Evolutionary conservation across 2,329 filamentous ascomycete species (phyloP), one percentile per base, ranked within the genome.

Genomic region (Aspergillus clavatus): DNA sequence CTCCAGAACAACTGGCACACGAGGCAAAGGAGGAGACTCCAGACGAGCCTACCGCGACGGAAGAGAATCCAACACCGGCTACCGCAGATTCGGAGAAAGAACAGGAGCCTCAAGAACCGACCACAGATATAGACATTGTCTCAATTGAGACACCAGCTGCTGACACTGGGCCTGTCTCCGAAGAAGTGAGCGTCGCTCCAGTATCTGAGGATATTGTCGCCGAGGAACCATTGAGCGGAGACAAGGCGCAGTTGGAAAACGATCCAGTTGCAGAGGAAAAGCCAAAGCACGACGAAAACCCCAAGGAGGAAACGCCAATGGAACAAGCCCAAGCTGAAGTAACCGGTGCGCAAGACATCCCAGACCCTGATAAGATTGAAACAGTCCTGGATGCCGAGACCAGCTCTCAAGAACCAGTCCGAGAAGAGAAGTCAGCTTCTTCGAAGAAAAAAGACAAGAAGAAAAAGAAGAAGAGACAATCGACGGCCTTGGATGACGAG

Each of bases 381-480:
- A 23, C 27, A 18, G 29, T 8, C 29, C 36, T 38, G n/a, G 21
- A 43, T 18, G 23, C 23, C 11, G 36, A 36, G 10, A 18, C 21
- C 12, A 19, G n/a, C 16, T 21, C 28, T 24, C 16, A 31, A 12
- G 35, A 27, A 7, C 14, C 23, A 4, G 7, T 12, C 10, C 29
- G 12, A 14, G 31, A 26, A 11, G 23, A 26, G 8, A 19, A 27
- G 23, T 10, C 43, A 28, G 36, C 23, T 31, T 11, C 16, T 8
- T 27, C 28, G 4, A 42, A 37, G 7, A 22, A 22, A 7, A 33
- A 35, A 14, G 12, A 29, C 18, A 27, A 21, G 4, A 41, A 31
- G 22, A 26, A 18, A 29, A n/a, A 48, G 18, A 52, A 54, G 43
- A 51, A 51, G 29, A 42, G 43, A 12, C 45, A 51, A 7, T 53